phyloP scores from a whole-genome alignment of 768 basidiomycete species.

The Mrakia hoshinonis region DNA sequence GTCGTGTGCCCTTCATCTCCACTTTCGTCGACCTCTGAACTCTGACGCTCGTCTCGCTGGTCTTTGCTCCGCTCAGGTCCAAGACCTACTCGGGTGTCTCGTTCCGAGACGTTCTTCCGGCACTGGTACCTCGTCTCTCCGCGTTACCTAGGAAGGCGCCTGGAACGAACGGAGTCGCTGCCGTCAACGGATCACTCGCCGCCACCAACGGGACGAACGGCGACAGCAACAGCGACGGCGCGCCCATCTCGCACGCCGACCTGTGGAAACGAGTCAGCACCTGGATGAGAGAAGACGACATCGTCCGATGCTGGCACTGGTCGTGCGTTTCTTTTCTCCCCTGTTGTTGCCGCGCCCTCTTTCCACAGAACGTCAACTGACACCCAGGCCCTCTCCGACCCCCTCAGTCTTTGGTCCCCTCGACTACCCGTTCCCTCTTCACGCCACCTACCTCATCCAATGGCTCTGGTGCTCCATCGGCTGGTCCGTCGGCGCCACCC shows the following conservation, averaged over 20 bases:
- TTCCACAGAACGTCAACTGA: neutral
- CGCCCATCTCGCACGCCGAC: slow-evolving; percentile 40
- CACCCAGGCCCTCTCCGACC: neutral
- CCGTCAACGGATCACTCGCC: slow-evolving; percentile 19
- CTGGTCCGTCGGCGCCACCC: slow-evolving; percentile 37
- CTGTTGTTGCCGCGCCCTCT: no score
- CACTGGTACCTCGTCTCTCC: slow-evolving; percentile 33
- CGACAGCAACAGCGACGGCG: slow-evolving; percentile 20
- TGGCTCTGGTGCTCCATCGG: slow-evolving; percentile 88
- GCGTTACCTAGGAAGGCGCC: slow-evolving; percentile 19
- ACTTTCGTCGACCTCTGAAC: no score
- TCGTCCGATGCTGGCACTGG: slow-evolving; percentile 31
- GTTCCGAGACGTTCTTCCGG: slow-evolving; percentile 38
- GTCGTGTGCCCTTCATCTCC: no score
- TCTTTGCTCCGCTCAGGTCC: no score
- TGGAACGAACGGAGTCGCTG: slow-evolving; percentile 36
- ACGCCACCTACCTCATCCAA: slow-evolving; percentile 59
- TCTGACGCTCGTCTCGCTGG: no score
- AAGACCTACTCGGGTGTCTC: slow-evolving; percentile 33
- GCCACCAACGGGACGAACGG: neutral
- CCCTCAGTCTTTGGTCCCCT: slow-evolving; percentile 63
- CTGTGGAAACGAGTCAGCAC: no score
- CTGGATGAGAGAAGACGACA: no score
- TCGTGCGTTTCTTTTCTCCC: neutral
- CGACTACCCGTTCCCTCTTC: slow-evolving; percentile 65